Conservation (phyloP, 805 yeast genomes). For the Brettanomyces naardenensis region DNA sequence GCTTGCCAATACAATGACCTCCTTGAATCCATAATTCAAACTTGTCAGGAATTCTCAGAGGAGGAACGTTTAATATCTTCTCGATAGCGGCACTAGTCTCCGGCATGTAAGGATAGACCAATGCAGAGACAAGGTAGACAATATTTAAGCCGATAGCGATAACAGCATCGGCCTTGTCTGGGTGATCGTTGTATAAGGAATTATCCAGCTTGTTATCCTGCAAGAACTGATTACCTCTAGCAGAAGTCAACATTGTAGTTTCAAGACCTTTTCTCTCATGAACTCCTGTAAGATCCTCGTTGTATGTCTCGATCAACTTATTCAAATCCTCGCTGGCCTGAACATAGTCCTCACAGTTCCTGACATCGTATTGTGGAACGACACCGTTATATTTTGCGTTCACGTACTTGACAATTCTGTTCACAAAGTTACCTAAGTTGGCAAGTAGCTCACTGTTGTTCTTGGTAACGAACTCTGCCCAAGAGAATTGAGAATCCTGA, state of each 20-base stretch:
- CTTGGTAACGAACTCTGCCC: constrained; percentile 92
- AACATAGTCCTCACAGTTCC: constrained; percentile 39
- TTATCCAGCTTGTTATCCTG: constrained; percentile 96
- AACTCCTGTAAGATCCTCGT: constrained; percentile 66
- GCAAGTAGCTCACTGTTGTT: constrained; percentile 92
- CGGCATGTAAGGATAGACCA: constrained; percentile 88
- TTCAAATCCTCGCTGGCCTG: constrained; percentile 51
- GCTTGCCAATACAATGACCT: constrained; percentile 86
- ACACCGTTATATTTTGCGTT: constrained; percentile 89
- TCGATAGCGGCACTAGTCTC: constrained; percentile 63
- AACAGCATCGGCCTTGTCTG: constrained; percentile 83
- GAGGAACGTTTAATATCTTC: constrained; percentile 78
- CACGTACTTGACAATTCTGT: constrained; percentile 85
- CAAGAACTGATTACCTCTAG: constrained; percentile 90
- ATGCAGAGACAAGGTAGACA: constrained; percentile 75
- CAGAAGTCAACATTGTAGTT: constrained; percentile 81
- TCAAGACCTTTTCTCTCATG: constrained; percentile 87
- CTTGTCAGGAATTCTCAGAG: constrained; percentile 65
- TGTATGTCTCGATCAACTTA: constrained; percentile 50
- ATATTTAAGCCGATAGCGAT: constrained; percentile 87
- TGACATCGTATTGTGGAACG: constrained; percentile 56
- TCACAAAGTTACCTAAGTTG: constrained; percentile 93
- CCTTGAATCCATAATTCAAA: constrained; percentile 60
- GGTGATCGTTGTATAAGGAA: constrained; percentile 63
- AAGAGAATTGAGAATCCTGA: constrained; percentile 93